A percentile compares a stretch with the other conserved stretches of the same genome.
Evolutionary conservation across 2,329 filamentous ascomycete genomes (phyloP).

Genomic region (Dryadomyces quercus-mongolicae): DNA sequence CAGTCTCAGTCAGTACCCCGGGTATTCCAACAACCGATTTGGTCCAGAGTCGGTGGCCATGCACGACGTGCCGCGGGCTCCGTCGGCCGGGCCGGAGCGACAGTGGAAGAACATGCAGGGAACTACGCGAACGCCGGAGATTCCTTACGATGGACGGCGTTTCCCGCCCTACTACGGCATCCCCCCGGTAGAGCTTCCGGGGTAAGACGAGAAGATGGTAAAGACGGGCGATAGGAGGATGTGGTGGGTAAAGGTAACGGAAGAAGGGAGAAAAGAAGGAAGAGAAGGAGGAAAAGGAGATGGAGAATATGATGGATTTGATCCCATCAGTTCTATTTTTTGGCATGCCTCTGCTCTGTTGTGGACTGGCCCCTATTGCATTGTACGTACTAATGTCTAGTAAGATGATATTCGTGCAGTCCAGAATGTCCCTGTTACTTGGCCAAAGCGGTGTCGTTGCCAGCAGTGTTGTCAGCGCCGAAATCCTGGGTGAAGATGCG

Average conservation of each 20-base stretch:
- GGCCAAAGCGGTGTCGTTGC: background rate
- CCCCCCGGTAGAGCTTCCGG: conserved; percentile 7
- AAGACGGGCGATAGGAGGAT: background rate
- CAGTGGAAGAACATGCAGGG: background rate
- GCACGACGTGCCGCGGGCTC: conserved; percentile 9
- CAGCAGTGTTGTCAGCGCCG: conserved; percentile 10
- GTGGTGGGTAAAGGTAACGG: background rate
- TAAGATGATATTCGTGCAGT: background rate
- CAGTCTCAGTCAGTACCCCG: background rate
- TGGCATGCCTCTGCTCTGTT: background rate
- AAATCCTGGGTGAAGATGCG: conserved; percentile 50
- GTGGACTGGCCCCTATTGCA: background rate
- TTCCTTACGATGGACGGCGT: conserved; percentile 12
- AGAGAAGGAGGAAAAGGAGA: background rate
- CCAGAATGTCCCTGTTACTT: background rate
- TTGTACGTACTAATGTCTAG: background rate
- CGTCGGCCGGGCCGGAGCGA: conserved; percentile 1
- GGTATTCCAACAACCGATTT: conserved; percentile 2
- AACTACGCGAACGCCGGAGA: conserved; percentile 4
- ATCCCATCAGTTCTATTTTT: background rate
- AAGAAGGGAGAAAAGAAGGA: background rate
- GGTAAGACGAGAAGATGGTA: conserved; percentile 4
- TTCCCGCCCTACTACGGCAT: conserved; percentile 8
- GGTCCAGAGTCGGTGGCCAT: conserved; percentile 9
- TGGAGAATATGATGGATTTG: background rate